Evolutionary conservation across 768 basidiomycete genomes (phyloP), one percentile per base, ranked within the genome.

Genomic region (Serendipita vermifera): DNA sequence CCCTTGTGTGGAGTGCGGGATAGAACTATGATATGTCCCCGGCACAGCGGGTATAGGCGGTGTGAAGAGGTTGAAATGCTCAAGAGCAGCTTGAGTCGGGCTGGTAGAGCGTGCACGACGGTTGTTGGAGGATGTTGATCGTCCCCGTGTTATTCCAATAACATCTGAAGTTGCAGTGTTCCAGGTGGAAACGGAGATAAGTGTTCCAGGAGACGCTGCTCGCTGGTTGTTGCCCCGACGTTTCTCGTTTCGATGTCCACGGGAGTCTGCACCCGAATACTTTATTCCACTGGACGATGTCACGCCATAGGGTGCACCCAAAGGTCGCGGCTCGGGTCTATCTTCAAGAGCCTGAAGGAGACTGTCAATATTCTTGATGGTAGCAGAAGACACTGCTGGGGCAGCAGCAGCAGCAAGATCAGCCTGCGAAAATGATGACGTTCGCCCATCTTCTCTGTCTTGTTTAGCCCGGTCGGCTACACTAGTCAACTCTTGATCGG

Each of bases 391-490:
- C n/a, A n/a, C n/a, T n/a, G n/a, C n/a, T n/a, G n/a, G n/a, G n/a
- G n/a, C n/a, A n/a, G n/a, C n/a, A n/a, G n/a, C n/a, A n/a, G n/a
- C n/a, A n/a, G n/a, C n/a, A n/a, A n/a, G n/a, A n/a, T n/a, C n/a
- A n/a, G n/a, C n/a, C n/a, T 24, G 5, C 54, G 5, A 4, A 36
- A 26, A 51, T 27, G 46, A 51, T 6, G 1, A 31, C 26, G 46
- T 29, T 13, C 26, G 5, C 33, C 26, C 54, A 55, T 36, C 13
- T 27, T 26, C 27, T 55, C 54, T 36, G 38, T 27, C 20, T 55
- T 36, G 14, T 55, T 55, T 20, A 33, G 65, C 59, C 35, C 58
- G 56, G 43, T 64, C 65, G 11, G 67, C 54, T 11, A 67, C 68
- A 31, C 62, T 53, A 26, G 46, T 20, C 7, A 51, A 9, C 46